phyloP scores from a whole-genome alignment of 2,329 filamentous ascomycete species.

The Hypoxylon sp. region DNA sequence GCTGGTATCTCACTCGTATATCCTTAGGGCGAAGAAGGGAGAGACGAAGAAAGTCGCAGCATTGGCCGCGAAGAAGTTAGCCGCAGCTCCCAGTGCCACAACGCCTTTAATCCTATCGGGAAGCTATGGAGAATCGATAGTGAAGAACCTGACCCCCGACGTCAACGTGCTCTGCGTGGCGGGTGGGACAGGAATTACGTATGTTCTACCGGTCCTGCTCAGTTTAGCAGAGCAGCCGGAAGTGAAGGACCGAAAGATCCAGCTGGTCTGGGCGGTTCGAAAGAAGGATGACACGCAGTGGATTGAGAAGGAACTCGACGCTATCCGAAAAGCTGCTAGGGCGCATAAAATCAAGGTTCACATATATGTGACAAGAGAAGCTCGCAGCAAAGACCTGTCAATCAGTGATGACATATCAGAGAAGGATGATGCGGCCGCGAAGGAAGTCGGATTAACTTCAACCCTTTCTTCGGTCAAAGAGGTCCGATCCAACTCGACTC shows the following conservation, averaged over 20 bases:
- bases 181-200: constrained; percentile 72
- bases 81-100: constrained; percentile 52
- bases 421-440: constrained; percentile 45
- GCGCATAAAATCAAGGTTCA: constrained; percentile 64
- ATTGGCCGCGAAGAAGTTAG: constrained; percentile 59
- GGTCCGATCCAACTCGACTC: constrained; percentile 49
- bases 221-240: constrained; percentile 52
- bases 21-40: constrained; percentile 70
- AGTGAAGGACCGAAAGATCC: constrained; percentile 62
- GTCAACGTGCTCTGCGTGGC: constrained; percentile 68
- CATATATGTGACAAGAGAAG: constrained; percentile 72
- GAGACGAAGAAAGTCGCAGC: constrained; percentile 71
- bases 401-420: constrained; percentile 48
- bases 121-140: constrained; percentile 71
- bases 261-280: constrained; percentile 77
- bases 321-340: constrained; percentile 60
- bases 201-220: constrained; percentile 67
- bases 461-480: constrained; percentile 43
- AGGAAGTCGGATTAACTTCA: constrained; percentile 49
- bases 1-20: constrained; percentile 66
- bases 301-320: constrained; percentile 69
- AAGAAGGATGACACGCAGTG: constrained; percentile 69
- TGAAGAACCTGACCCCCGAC: constrained; percentile 58
- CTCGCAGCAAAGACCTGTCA: constrained; percentile 49
- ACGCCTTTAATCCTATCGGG: constrained; percentile 74